Evolutionary conservation across 768 basidiomycete species (phyloP).

Genomic region (Naganishia friedmannii): DNA sequence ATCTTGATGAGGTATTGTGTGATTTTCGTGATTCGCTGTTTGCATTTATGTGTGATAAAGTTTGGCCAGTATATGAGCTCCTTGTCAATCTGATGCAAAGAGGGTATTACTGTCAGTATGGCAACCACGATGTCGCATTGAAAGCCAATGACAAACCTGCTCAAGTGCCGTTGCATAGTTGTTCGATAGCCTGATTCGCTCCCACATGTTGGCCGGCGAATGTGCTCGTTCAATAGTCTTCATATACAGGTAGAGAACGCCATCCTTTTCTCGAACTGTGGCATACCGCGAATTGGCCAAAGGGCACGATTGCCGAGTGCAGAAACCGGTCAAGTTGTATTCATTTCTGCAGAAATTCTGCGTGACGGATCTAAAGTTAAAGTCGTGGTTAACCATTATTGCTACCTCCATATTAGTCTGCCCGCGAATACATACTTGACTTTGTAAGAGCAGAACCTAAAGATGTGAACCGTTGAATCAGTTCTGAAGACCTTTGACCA

Average conservation of each 20-base stretch:
- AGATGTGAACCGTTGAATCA: not conserved
- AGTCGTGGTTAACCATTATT: not conserved
- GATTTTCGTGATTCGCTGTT: constrained; percentile 97
- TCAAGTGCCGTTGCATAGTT: constrained; percentile 93
- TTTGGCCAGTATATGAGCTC: constrained; percentile 98
- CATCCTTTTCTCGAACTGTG: constrained; percentile 94
- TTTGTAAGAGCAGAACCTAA: constrained; percentile 97
- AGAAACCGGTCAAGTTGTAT: constrained; percentile 96
- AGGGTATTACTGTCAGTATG: not conserved
- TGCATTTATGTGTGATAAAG: constrained; percentile 96
- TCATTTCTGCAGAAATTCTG: constrained; percentile 99
- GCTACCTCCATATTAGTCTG: constrained; percentile 54
- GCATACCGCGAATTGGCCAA: constrained; percentile 97
- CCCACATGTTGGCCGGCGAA: constrained; percentile 96
- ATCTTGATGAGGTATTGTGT: constrained; percentile 99
- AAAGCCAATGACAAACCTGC: constrained; percentile 62
- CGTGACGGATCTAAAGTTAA: constrained; percentile 68
- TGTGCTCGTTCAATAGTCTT: constrained; percentile 98
- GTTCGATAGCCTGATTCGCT: constrained; percentile 83
- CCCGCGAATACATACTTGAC: constrained; percentile 64
- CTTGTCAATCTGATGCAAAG: constrained; percentile 72
- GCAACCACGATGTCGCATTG: not conserved
- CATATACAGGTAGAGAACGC: constrained; percentile 84
- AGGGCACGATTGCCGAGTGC: constrained; percentile 91
- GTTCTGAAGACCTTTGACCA: constrained; percentile 29